A percentile compares a stretch with the other conserved stretches of the same genome.
These are phyloP conservation scores for Lyophyllum shimeji DNA, from an alignment of 768 basidiomycete species.

Conservation along the genomic window DNA sequence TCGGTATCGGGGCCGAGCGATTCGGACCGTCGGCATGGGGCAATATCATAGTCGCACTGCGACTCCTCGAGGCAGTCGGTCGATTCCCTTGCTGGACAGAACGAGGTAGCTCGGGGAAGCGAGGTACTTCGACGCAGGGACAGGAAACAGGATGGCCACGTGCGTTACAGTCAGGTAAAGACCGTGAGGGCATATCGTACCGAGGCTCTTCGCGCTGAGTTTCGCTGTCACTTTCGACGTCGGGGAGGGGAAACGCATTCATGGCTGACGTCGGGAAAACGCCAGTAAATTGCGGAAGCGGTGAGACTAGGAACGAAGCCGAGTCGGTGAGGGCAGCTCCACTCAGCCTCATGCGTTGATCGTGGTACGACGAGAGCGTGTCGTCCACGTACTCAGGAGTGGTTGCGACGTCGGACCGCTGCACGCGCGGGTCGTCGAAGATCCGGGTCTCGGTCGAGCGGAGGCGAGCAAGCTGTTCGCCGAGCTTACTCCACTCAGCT, in stretches of 20 bases:
- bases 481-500: constrained; percentile 28
- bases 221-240: constrained; percentile 27
- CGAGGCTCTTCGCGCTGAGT: constrained; percentile 7
- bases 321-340: constrained; percentile 33
- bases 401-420: neutral
- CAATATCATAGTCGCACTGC: constrained; percentile 3
- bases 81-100: neutral
- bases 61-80: constrained; percentile 9
- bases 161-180: constrained; percentile 19
- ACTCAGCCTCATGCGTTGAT: constrained; percentile 29
- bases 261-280: constrained; percentile 27
- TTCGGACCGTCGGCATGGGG: neutral
- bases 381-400: constrained; percentile 12
- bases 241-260: constrained; percentile 32
- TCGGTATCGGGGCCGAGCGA: constrained; percentile 5
- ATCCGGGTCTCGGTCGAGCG: constrained; percentile 11
- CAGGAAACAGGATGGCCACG: constrained; percentile 22
- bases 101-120: constrained; percentile 3
- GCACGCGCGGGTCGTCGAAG: constrained; percentile 3
- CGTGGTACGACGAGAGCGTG: constrained; percentile 25
- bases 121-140: constrained; percentile 8
- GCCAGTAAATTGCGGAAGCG: constrained; percentile 41
- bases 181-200: constrained; percentile 4
- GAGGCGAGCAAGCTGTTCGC: constrained; percentile 25
- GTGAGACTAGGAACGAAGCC: constrained; percentile 38